These are phyloP conservation scores for Omphalea diandra DNA, from an alignment of 441 rosid genomes.

Conservation along the genomic window DNA sequence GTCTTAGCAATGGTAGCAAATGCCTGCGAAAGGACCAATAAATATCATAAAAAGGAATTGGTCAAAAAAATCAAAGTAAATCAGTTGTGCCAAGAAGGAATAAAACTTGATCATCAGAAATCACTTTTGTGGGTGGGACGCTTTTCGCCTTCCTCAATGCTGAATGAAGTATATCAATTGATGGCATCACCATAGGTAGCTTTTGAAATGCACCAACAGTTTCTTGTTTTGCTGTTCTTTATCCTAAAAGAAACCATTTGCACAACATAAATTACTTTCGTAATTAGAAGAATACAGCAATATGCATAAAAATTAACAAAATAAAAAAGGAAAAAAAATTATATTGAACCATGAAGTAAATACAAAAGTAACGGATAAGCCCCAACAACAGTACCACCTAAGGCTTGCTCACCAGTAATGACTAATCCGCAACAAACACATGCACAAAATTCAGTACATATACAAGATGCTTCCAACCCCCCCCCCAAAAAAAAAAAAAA, in stretches of 20 bases:
- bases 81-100: not conserved
- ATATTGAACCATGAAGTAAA: not conserved
- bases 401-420: not conserved
- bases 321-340: not conserved
- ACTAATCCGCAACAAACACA: not conserved
- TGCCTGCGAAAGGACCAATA: conserved; percentile 43
- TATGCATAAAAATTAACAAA: not conserved
- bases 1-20: conserved; percentile 88
- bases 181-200: conserved; percentile 95
- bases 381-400: not conserved
- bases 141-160: conserved; percentile 75
- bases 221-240: conserved; percentile 32
- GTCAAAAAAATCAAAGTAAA: not conserved
- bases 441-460: too few relatives aligned
- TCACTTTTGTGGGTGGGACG: conserved; percentile 75
- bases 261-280: not conserved
- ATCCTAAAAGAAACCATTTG: conserved; percentile 34
- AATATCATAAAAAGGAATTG: not conserved
- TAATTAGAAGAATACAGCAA: not conserved
- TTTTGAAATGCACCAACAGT: conserved; percentile 89
- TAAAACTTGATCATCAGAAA: not conserved
- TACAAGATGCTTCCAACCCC: too few relatives aligned
- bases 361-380: not conserved
- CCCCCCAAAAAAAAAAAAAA: too few relatives aligned
- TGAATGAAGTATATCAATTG: conserved; percentile 71